Evolutionary conservation across 106 monocot species (phyloP).

Genomic region (Posidonia australis): DNA sequence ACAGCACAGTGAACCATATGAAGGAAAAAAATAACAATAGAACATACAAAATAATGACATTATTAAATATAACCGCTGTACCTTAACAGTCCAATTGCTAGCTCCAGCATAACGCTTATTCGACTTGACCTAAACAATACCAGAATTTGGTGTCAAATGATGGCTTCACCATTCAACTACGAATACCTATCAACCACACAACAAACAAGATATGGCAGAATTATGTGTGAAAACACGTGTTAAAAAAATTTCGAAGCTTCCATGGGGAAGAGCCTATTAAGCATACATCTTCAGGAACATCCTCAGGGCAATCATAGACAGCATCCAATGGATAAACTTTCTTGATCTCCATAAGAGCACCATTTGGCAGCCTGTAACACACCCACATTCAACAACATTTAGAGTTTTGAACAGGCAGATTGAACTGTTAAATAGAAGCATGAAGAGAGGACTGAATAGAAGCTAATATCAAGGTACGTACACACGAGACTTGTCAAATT

Average conservation of each 20-base stretch:
- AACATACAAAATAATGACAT: background rate
- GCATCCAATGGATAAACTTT: slow-evolving; percentile 96
- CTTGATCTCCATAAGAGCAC: slow-evolving; percentile 77
- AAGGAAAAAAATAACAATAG: background rate
- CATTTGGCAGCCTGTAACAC: slow-evolving; percentile 64
- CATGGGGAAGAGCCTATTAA: background rate
- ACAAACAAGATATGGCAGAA: too few species aligned
- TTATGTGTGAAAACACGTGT: background rate
- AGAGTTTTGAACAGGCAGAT: too few species aligned
- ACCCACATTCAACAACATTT: background rate
- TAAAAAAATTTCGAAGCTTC: too few species aligned
- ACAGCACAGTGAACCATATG: too few species aligned
- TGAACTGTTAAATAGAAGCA: too few species aligned
- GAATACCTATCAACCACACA: too few species aligned
- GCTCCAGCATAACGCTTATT: slow-evolving; percentile 88
- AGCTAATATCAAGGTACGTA: slow-evolving; percentile 13
- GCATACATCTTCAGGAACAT: slow-evolving; percentile 92
- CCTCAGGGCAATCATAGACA: slow-evolving; percentile 76
- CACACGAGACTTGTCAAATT: slow-evolving; percentile 80
- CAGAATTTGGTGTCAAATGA: background rate
- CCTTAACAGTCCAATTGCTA: slow-evolving; percentile 96
- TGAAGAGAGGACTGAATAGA: background rate
- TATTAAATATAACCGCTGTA: slow-evolving; percentile 4
- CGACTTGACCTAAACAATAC: slow-evolving; percentile 48
- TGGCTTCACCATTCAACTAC: background rate